These are phyloP conservation scores for Pestalotiopsis sp. DNA, from an alignment of 2,329 filamentous ascomycete species.

Conservation along the genomic window DNA sequence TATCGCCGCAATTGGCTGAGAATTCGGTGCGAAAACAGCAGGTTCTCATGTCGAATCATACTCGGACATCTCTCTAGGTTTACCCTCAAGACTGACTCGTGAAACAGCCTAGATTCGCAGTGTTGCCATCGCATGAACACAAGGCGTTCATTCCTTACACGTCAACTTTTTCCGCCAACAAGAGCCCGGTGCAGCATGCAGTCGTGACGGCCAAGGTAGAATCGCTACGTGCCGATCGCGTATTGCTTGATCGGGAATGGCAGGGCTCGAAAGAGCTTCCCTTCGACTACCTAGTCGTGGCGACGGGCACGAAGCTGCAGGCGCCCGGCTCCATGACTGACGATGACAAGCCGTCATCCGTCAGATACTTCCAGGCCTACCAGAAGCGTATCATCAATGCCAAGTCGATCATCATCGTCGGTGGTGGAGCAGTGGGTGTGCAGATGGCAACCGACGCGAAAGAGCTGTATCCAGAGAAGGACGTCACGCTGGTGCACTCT, in stretches of 20 bases:
- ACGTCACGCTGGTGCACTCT: constrained; percentile 49
- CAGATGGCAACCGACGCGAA: constrained; percentile 53
- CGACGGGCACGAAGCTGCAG: constrained; percentile 41
- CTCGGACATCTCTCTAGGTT: background rate
- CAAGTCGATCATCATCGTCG: constrained; percentile 35
- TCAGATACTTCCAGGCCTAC: constrained; percentile 33
- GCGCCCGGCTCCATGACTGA: constrained; percentile 37
- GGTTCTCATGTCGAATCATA: background rate
- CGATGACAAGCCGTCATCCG: constrained; percentile 33
- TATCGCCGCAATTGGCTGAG: too few relatives aligned
- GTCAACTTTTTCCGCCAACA: constrained; percentile 29
- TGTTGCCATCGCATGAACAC: constrained; percentile 43
- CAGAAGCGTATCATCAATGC: constrained; percentile 33
- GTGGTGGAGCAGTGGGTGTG: constrained; percentile 52
- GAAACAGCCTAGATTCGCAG: constrained; percentile 42
- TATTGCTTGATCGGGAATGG: constrained; percentile 36
- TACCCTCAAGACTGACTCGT: background rate
- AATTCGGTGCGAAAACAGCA: background rate
- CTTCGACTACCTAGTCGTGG: constrained; percentile 46
- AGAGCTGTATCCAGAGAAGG: constrained; percentile 45
- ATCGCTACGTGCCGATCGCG: constrained; percentile 31
- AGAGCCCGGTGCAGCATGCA: constrained; percentile 31
- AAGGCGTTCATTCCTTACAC: constrained; percentile 51
- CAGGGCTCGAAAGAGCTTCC: constrained; percentile 31
- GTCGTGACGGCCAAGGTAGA: constrained; percentile 35